Base-by-base conservation (phyloP, 2,329 filamentous ascomycete genomes). In the Aspergillus unguis region DNA sequence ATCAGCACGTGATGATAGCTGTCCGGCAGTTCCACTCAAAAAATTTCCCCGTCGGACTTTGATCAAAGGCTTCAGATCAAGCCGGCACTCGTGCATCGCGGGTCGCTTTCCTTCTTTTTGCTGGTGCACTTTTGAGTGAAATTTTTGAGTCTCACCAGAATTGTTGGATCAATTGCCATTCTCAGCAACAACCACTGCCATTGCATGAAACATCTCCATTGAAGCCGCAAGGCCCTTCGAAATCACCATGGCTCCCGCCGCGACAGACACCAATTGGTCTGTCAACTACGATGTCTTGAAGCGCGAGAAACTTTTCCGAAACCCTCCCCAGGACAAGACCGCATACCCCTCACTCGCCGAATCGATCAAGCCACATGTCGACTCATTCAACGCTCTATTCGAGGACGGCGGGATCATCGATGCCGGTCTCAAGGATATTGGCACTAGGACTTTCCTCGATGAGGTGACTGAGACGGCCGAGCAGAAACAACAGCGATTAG, bases 331-430 rank as follows among this genome's bases (percentile, higher is more conserved):
- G 65, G 92, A 97, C 69, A 87, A 84, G 62, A 88, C 88, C 7
- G 90, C 92, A 54, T 97, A 95, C 67, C 94, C 94, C 10, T 82
- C 88, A 25, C 83, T 99, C 44, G 87, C 92, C 64, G 82, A 83
- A 56, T 89, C 92, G n/a, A 85, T 97, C 54, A 81, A 88, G 60
- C 94, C 94, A 45, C 94, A 99, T 72, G 87, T 97, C 63, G 86
- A 96, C 66, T 94, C 94, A 5, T 99, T 96, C 83, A 96, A 99
- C 77, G 85, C 85, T 48, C 80, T 97, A 44, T 95, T 96, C 68
- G 83, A 85, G 31, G 78, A 81, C 53, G 81, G 86, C 71, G 90
- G 88, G 48, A 77, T 87, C 48, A 71, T 99, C 49, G 83, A 87
- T 45, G 85, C 90, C 59, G 91, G 82, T 9, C 71, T 97, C 55